These are phyloP conservation scores for Volutella citrinella DNA, from an alignment of 2,329 filamentous ascomycete species.

Conservation along the genomic window DNA sequence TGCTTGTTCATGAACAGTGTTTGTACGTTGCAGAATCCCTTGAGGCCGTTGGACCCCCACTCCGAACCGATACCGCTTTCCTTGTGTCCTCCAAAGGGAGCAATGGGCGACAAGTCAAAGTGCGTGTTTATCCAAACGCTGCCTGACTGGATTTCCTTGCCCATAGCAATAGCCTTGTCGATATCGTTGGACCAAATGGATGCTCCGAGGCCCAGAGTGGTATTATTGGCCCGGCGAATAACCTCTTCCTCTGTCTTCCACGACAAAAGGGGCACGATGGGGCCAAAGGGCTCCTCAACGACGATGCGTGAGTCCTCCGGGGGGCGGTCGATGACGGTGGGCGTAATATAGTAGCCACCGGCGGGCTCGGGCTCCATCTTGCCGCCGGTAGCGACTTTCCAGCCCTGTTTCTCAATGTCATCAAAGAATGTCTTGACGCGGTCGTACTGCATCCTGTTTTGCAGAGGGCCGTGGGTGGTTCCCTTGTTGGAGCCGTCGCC, in stretches of 20 bases:
- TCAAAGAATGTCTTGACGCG: slow-evolving; percentile 43
- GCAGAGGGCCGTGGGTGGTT: slow-evolving; percentile 54
- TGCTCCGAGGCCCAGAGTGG: slow-evolving; percentile 50
- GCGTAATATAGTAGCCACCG: slow-evolving; percentile 54
- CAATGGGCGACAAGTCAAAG: slow-evolving; percentile 40
- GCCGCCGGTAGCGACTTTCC: slow-evolving; percentile 40
- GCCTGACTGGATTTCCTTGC: slow-evolving; percentile 52
- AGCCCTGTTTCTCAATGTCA: slow-evolving; percentile 44
- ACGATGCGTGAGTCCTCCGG: slow-evolving; percentile 55
- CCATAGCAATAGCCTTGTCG: slow-evolving; percentile 47
- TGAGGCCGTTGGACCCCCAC: slow-evolving; percentile 37
- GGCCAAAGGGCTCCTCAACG: slow-evolving; percentile 51
- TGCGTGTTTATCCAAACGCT: slow-evolving; percentile 59
- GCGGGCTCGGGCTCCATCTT: slow-evolving; percentile 18
- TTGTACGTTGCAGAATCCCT: slow-evolving; percentile 28
- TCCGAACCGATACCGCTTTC: slow-evolving; percentile 42
- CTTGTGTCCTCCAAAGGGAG: slow-evolving; percentile 43
- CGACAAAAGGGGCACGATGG: slow-evolving; percentile 59
- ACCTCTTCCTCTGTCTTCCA: slow-evolving; percentile 63
- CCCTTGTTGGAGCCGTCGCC: slow-evolving; percentile 39
- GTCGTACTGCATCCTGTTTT: slow-evolving; percentile 64
- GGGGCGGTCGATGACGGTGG: slow-evolving; percentile 59
- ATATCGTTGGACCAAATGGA: slow-evolving; percentile 56
- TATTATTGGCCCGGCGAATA: slow-evolving; percentile 53
- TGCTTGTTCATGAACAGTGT: slow-evolving; percentile 20